phyloP scores from a whole-genome alignment of 192 early-diverging fungal species.

The Rhizophagus sp. region DNA sequence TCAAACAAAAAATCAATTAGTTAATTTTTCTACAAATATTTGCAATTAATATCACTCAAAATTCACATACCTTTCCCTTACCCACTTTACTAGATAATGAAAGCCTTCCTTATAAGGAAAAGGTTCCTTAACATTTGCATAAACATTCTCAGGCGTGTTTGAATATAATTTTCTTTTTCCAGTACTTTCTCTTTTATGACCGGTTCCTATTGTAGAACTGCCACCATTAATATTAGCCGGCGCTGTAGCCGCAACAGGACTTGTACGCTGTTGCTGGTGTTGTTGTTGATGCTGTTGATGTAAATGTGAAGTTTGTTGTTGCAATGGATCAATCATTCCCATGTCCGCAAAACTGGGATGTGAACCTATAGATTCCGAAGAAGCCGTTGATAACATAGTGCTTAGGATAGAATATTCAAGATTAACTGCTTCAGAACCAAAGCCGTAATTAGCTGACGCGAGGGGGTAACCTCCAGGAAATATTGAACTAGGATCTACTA shows the following conservation, averaged over 20 bases:
- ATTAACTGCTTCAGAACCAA: conserved; percentile 87
- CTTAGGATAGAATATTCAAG: conserved; percentile 88
- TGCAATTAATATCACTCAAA: background rate
- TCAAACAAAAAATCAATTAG: background rate
- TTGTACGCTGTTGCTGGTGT: conserved; percentile 28
- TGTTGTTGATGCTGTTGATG: background rate
- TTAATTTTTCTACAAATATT: background rate
- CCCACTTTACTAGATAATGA: conserved; percentile 85
- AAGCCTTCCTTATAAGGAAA: conserved; percentile 94
- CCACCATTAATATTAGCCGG: conserved; percentile 7
- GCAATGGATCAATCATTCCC: conserved; percentile 39
- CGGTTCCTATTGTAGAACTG: background rate
- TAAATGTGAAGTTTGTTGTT: conserved; percentile 27
- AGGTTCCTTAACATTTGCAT: conserved; percentile 76
- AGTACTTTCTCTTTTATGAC: conserved; percentile 29
- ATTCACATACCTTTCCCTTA: conserved; percentile 61
- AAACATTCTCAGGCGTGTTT: conserved; percentile 68
- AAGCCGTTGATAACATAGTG: conserved; percentile 80
- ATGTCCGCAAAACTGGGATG: conserved; percentile 35
- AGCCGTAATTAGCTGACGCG: conserved; percentile 50
- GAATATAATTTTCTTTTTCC: conserved; percentile 44
- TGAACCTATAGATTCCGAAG: conserved; percentile 38
- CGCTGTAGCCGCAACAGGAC: conserved; percentile 8
- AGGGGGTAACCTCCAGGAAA: conserved; percentile 36
- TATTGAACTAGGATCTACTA: conserved; percentile 17